Percentiles rank a stretch among this genome's conserved stretches.
Evolutionary conservation across 2,329 filamentous ascomycete genomes (phyloP).

Genomic region (Botryotinia convoluta): DNA sequence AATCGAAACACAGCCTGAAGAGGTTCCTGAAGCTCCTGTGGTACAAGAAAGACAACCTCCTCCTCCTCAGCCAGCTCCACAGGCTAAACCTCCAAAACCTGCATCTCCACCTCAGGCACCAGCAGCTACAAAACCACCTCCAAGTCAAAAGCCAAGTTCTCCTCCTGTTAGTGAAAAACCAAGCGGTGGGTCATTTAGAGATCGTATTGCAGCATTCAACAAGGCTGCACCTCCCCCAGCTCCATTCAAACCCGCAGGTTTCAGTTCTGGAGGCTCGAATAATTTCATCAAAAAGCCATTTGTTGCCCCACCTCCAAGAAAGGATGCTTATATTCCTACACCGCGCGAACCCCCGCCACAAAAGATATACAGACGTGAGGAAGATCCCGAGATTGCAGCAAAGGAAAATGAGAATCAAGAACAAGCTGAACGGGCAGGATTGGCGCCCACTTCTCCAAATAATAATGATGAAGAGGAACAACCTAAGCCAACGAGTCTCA

Average conservation of each 20-base stretch:
- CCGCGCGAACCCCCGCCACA: slow-evolving; percentile 66
- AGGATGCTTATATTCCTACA: slow-evolving; percentile 84
- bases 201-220: slow-evolving; percentile 97
- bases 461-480: slow-evolving; percentile 64
- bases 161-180: slow-evolving; percentile 75
- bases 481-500: slow-evolving; percentile 88
- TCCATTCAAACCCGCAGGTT: slow-evolving; percentile 79
- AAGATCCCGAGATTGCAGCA: slow-evolving; percentile 72
- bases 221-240: slow-evolving; percentile 81
- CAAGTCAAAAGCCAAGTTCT: slow-evolving; percentile 46
- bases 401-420: slow-evolving; percentile 64
- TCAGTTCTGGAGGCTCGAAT: slow-evolving; percentile 55
- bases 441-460: slow-evolving; percentile 44
- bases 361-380: slow-evolving; percentile 81
- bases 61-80: slow-evolving; percentile 38
- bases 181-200: slow-evolving; percentile 74
- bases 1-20: slow-evolving; percentile 42
- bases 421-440: slow-evolving; percentile 65
- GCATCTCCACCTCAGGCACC: slow-evolving; percentile 38
- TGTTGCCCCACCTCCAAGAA: slow-evolving; percentile 89
- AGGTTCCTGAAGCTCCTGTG: slow-evolving; percentile 39
- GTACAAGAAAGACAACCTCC: slow-evolving; percentile 32
- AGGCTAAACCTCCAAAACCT: slow-evolving; percentile 37
- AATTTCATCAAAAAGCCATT: slow-evolving; percentile 95
- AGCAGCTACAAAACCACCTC: slow-evolving; percentile 32